These are phyloP conservation scores for Solanum tarijense DNA, from an alignment of 257 asterid genomes.

Conservation along the genomic window DNA sequence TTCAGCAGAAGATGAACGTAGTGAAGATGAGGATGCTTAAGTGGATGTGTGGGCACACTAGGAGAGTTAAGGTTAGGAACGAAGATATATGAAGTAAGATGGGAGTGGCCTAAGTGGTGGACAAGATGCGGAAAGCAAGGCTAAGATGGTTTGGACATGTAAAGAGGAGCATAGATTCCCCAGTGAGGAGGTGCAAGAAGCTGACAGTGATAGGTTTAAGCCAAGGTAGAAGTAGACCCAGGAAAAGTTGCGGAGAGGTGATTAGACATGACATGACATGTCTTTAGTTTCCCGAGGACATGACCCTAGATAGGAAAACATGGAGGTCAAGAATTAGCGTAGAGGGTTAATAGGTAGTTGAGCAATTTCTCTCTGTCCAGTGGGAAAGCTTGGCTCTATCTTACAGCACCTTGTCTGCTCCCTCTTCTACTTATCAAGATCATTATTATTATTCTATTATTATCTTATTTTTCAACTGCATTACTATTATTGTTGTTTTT, in stretches of 20 bases:
- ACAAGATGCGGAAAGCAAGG: not conserved
- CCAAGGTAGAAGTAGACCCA: not conserved
- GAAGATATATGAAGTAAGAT: not conserved
- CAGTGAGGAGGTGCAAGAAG: not conserved
- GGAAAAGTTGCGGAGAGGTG: not conserved
- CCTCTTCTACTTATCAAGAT: not conserved
- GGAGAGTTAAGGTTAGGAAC: not conserved
- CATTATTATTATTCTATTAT: not conserved
- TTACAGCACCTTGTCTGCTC: not conserved
- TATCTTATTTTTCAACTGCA: not conserved
- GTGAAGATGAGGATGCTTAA: not conserved
- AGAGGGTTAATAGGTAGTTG: not conserved
- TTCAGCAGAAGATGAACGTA: not conserved
- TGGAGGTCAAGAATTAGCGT: not conserved
- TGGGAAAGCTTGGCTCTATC: not conserved
- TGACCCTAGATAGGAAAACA: not conserved
- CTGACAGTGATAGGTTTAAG: not conserved
- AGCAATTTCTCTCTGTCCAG: not conserved
- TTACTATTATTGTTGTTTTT: not conserved
- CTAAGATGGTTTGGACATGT: not conserved
- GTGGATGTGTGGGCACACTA: not conserved
- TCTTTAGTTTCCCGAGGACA: not conserved
- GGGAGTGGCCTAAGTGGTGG: not conserved
- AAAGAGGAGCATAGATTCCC: not conserved
- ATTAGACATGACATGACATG: not conserved